Evolutionary conservation across 1,139 yeast species (phyloP).

Genomic region (Trichomonascaceae sp.): DNA sequence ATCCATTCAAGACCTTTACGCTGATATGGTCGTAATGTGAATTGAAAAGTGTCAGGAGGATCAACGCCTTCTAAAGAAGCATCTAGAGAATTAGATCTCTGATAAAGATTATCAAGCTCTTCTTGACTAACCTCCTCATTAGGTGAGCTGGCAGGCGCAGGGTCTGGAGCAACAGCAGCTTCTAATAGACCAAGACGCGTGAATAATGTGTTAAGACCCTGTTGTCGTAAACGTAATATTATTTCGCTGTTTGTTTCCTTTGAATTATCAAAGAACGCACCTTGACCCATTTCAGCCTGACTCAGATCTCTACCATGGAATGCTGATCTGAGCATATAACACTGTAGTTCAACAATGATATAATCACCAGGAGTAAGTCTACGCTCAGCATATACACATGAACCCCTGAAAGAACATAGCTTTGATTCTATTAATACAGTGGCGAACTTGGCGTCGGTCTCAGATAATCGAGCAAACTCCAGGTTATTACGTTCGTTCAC

Average conservation of each 20-base stretch:
- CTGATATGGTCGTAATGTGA: constrained; percentile 65
- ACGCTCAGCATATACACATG: constrained; percentile 53
- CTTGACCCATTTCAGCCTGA: constrained; percentile 2
- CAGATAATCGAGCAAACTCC: constrained; percentile 76
- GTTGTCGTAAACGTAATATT: constrained; percentile 47
- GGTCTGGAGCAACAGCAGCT: constrained; percentile 17
- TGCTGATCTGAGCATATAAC: constrained; percentile 49
- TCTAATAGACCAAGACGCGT: constrained; percentile 39
- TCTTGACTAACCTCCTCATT: constrained; percentile 53
- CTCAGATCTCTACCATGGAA: constrained; percentile 17
- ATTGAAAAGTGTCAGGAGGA: constrained; percentile 58
- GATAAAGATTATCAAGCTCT: constrained; percentile 71
- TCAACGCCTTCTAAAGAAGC: constrained; percentile 53
- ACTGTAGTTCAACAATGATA: constrained; percentile 57
- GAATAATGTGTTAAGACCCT: constrained; percentile 53
- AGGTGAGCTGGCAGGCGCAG: constrained; percentile 11
- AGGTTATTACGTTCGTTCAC: constrained; percentile 3
- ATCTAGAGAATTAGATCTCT: constrained; percentile 46
- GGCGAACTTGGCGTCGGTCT: constrained; percentile 61
- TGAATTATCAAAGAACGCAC: constrained; percentile 24
- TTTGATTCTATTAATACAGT: constrained; percentile 59
- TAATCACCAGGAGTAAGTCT: constrained; percentile 64
- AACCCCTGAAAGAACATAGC: constrained; percentile 51
- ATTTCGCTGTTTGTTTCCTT: constrained; percentile 54
- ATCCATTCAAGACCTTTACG: constrained; percentile 80